Evolutionary conservation across 2,329 filamentous ascomycete species (phyloP).

Genomic region (Fusarium oligoseptatum): DNA sequence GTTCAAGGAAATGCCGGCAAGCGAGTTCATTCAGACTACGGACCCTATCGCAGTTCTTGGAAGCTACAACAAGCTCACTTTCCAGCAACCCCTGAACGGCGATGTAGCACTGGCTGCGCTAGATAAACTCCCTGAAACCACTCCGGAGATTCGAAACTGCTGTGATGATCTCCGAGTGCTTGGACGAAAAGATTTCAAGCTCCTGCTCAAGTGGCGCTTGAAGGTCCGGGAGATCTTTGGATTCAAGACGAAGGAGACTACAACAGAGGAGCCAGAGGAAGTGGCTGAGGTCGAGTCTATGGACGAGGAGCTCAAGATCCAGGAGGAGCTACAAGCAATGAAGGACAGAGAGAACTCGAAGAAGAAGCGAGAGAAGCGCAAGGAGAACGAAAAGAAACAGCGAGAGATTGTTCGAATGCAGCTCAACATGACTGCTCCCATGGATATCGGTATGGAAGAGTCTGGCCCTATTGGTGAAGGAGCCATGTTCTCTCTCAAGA

Average conservation of each 20-base stretch:
- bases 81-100: constrained; percentile 82
- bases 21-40: constrained; percentile 92
- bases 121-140: constrained; percentile 88
- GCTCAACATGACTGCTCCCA: constrained; percentile 95
- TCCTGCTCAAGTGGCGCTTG: constrained; percentile 88
- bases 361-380: constrained; percentile 86
- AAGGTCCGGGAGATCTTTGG: constrained; percentile 93
- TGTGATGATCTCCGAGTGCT: constrained; percentile 90
- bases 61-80: constrained; percentile 84
- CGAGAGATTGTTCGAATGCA: constrained; percentile 97
- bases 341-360: constrained; percentile 82
- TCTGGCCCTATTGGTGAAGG: constrained; percentile 82
- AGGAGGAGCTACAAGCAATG: constrained; percentile 86
- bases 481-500: constrained; percentile 87
- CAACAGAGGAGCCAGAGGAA: constrained; percentile 68
- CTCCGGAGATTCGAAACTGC: constrained; percentile 81
- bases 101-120: constrained; percentile 90
- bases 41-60: constrained; percentile 96
- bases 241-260: constrained; percentile 79
- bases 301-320: constrained; percentile 93
- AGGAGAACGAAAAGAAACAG: constrained; percentile 93
- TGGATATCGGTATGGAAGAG: constrained; percentile 95
- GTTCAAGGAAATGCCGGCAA: constrained; percentile 89
- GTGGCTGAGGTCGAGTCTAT: constrained; percentile 87
- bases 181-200: constrained; percentile 94